phyloP scores from a whole-genome alignment of 148 eudicot species.

The Agrostemma githago region DNA sequence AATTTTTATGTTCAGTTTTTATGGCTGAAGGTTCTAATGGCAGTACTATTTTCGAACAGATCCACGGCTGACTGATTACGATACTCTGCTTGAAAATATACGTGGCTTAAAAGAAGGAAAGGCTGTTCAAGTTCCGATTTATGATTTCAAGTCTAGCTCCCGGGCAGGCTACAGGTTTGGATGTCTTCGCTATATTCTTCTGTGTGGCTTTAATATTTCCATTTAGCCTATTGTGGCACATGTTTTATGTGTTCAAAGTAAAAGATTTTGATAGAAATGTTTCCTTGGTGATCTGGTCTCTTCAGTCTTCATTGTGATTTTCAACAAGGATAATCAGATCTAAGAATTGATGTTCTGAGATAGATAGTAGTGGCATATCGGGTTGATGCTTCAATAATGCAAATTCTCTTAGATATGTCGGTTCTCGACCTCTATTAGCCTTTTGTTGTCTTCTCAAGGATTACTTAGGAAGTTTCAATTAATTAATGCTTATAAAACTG shows the following conservation, averaged over 20 bases:
- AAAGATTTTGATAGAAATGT: not conserved
- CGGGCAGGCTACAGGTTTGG: constrained; percentile 82
- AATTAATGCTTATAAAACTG: not conserved
- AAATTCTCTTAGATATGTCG: not conserved
- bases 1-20: not conserved
- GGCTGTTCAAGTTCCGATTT: constrained; percentile 82
- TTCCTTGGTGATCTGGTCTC: not conserved
- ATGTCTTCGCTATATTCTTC: not conserved
- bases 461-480: not conserved
- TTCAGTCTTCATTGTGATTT: not conserved
- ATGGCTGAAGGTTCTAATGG: constrained; percentile 19
- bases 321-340: not conserved
- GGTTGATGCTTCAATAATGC: not conserved
- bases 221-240: not conserved
- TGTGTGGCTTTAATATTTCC: not conserved
- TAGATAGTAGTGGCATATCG: not conserved
- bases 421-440: not conserved
- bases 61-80: constrained; percentile 96
- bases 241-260: not conserved
- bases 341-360: not conserved
- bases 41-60: constrained; percentile 45
- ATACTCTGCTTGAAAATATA: constrained; percentile 82
- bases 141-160: constrained; percentile 90
- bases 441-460: not conserved
- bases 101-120: constrained; percentile 67